These are phyloP conservation scores for Fusarium subtropicale DNA, from an alignment of 2,329 filamentous ascomycete species.

Conservation along the genomic window DNA sequence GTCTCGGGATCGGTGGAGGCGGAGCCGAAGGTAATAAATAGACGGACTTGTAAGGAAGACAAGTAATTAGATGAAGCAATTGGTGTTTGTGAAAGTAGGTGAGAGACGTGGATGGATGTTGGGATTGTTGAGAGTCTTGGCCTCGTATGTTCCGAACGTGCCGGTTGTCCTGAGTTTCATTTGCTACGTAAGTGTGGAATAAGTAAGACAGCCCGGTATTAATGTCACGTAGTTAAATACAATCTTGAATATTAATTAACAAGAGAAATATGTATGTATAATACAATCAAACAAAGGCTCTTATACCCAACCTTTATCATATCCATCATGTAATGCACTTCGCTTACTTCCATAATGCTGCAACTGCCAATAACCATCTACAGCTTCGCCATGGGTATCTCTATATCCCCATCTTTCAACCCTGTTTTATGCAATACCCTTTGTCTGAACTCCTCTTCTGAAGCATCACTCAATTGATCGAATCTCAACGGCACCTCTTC, in stretches of 20 bases:
- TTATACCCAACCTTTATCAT: not conserved
- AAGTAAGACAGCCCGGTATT: not conserved
- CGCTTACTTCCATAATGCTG: not conserved
- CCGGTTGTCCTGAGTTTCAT: slow-evolving; percentile 20
- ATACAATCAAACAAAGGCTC: not conserved
- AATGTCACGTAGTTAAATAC: not conserved
- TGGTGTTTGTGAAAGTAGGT: not conserved
- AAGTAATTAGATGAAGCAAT: not conserved
- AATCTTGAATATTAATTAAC: not conserved
- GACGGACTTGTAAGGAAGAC: not conserved
- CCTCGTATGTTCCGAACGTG: slow-evolving; percentile 16
- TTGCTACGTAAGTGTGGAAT: not conserved
- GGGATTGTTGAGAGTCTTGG: slow-evolving; percentile 6
- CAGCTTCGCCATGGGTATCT: slow-evolving; percentile 47
- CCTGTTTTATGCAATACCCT: slow-evolving; percentile 51
- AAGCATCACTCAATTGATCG: slow-evolving; percentile 56
- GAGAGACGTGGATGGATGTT: not conserved
- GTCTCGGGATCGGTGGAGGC: slow-evolving; percentile 31
- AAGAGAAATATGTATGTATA: not conserved
- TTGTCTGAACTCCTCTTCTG: slow-evolving; percentile 57
- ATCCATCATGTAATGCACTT: not conserved
- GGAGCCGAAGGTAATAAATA: slow-evolving; percentile 28
- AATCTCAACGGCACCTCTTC: slow-evolving; percentile 61
- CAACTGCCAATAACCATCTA: slow-evolving; percentile 27
- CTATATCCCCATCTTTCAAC: slow-evolving; percentile 16